Conservation (phyloP, 2,329 filamentous ascomycete species). For the Penicillium sp. region DNA sequence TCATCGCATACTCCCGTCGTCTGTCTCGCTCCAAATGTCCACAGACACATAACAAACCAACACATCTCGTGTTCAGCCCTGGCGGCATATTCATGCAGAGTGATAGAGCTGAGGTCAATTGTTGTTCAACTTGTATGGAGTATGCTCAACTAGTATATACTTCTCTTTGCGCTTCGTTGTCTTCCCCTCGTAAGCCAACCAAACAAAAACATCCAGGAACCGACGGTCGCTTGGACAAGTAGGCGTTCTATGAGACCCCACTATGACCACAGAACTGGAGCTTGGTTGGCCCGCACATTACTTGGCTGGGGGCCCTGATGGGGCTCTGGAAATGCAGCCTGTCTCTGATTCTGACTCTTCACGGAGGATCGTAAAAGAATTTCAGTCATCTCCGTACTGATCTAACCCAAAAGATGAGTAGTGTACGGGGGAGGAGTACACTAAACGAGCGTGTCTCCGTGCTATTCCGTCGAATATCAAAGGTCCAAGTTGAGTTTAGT, state of each 20-base stretch:
- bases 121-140: neutral
- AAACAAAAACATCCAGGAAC: conserved; percentile 1
- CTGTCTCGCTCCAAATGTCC: no score
- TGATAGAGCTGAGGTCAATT: neutral
- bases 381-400: conserved; percentile 2
- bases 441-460: neutral
- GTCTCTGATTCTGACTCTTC: neutral
- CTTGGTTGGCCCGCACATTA: conserved; percentile 1
- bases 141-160: neutral
- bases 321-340: conserved; percentile 14
- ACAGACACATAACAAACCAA: no score
- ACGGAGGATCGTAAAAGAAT: neutral
- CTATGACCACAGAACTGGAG: neutral
- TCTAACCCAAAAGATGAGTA: neutral
- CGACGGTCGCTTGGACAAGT: conserved; percentile 17
- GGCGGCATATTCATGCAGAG: neutral
- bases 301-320: conserved; percentile 11
- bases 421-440: neutral
- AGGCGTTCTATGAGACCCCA: conserved; percentile 14
- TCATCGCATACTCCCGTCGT: no score
- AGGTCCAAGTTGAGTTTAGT: neutral
- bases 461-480: conserved; percentile 2
- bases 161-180: neutral
- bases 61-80: no score
- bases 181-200: neutral